phyloP scores from a whole-genome alignment of 495 filamentous ascomycete species.

The Parathielavia hyrcaniae region DNA sequence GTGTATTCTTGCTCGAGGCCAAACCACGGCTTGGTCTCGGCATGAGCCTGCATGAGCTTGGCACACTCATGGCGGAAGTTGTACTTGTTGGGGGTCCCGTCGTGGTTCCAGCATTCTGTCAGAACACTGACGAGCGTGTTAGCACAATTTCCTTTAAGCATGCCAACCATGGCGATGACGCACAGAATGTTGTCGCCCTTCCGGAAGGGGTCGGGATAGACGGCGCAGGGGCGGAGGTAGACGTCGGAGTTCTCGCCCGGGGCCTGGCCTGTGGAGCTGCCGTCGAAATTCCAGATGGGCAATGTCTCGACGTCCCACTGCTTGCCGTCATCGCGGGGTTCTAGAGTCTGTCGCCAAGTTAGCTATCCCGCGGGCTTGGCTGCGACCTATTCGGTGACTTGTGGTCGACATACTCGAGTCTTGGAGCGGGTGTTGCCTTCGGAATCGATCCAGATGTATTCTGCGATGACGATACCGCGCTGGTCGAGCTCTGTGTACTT shows the following conservation, averaged over 20 bases:
- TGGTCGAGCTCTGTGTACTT: constrained; percentile 90
- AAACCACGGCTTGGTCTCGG: constrained; percentile 85
- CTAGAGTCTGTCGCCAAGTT: constrained; percentile 59
- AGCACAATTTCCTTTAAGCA: constrained; percentile 37
- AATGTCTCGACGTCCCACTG: constrained; percentile 64
- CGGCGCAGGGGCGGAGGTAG: constrained; percentile 80
- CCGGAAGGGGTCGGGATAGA: constrained; percentile 93
- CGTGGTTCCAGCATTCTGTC: constrained; percentile 89
- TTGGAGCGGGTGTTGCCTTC: constrained; percentile 75
- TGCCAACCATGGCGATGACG: constrained; percentile 39
- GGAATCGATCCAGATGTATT: constrained; percentile 97
- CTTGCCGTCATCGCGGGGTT: constrained; percentile 45
- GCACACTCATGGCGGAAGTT: constrained; percentile 68
- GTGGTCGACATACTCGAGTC: constrained; percentile 65
- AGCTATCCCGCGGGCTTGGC: constrained; percentile 14
- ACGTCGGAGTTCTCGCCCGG: constrained; percentile 96
- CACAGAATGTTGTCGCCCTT: constrained; percentile 69
- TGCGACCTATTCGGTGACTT: too few relatives aligned
- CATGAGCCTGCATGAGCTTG: constrained; percentile 82
- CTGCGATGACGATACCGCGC: constrained; percentile 66
- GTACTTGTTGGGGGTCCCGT: constrained; percentile 97
- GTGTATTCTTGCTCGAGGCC: constrained; percentile 88
- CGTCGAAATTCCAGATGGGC: constrained; percentile 99
- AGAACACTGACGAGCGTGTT: constrained; percentile 58
- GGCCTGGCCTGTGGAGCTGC: constrained; percentile 89